Percentiles rank a stretch among this genome's conserved stretches.
phyloP scores from a whole-genome alignment of 768 basidiomycete genomes.

The Lyophyllum semitale region DNA sequence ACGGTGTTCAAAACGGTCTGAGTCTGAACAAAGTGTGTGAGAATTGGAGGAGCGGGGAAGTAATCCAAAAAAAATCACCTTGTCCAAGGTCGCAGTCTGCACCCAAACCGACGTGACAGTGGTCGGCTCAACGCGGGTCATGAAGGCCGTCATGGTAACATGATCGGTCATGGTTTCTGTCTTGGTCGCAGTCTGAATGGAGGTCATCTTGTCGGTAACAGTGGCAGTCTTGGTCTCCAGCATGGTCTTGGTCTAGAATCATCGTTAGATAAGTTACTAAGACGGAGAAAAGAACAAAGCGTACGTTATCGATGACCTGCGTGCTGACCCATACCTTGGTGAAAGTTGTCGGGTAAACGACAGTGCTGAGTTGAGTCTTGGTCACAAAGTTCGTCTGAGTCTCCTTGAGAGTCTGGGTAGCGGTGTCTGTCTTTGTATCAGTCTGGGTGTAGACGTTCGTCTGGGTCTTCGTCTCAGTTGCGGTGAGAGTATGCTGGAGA shows the following conservation, averaged over 20 bases:
- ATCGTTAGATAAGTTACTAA: not conserved
- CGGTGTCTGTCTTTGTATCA: constrained; percentile 46
- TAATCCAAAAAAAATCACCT: constrained; percentile 32
- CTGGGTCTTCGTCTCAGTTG: constrained; percentile 61
- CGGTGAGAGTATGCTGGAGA: constrained; percentile 60
- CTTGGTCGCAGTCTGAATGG: constrained; percentile 54
- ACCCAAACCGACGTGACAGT: constrained; percentile 57
- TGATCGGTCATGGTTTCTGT: constrained; percentile 57
- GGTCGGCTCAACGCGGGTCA: constrained; percentile 57
- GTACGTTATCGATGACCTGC: constrained; percentile 59
- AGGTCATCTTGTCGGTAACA: constrained; percentile 54
- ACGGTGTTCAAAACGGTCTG: constrained; percentile 58
- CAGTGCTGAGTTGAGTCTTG: constrained; percentile 50
- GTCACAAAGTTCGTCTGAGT: constrained; percentile 63
- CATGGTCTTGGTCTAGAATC: constrained; percentile 53
- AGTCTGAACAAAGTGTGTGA: constrained; percentile 39
- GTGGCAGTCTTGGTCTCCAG: constrained; percentile 51
- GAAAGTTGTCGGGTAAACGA: constrained; percentile 61
- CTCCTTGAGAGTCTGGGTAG: constrained; percentile 47
- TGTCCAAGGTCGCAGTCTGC: constrained; percentile 58
- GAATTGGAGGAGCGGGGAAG: not conserved
- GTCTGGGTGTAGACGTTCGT: constrained; percentile 56
- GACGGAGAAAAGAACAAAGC: constrained; percentile 10
- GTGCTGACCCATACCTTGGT: constrained; percentile 54
- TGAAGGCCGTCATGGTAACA: constrained; percentile 52